phyloP scores from a whole-genome alignment of 768 basidiomycete genomes.

The Suillus clintonianus region DNA sequence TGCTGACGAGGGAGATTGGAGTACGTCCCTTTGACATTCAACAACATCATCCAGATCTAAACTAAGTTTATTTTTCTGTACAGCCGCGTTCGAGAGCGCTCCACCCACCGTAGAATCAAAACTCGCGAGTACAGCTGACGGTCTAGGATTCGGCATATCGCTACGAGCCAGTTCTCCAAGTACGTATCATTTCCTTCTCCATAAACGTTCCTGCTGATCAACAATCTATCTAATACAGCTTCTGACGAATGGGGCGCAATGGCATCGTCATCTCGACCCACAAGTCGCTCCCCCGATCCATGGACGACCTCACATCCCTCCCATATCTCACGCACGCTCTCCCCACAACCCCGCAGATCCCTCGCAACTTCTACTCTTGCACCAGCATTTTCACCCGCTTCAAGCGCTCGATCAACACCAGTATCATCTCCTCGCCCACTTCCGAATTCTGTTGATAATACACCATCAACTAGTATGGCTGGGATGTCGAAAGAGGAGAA shows the following conservation, averaged over 20 bases:
- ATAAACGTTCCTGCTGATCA: background rate
- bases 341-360: conserved; percentile 19
- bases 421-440: conserved; percentile 22
- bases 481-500: conserved; percentile 87
- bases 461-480: conserved; percentile 32
- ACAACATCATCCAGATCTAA: background rate
- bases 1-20: conserved; percentile 94
- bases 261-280: conserved; percentile 6
- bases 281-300: conserved; percentile 6
- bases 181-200: background rate
- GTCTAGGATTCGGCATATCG: conserved; percentile 27
- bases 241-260: conserved; percentile 26
- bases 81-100: conserved; percentile 77
- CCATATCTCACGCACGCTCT: conserved; percentile 16
- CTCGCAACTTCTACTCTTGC: conserved; percentile 4
- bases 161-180: background rate
- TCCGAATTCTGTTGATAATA: conserved; percentile 11
- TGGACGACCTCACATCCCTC: conserved; percentile 22
- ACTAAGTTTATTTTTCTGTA: background rate
- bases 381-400: conserved; percentile 13
- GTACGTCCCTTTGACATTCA: conserved; percentile 45
- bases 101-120: conserved; percentile 32
- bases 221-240: background rate
- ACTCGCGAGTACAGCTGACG: conserved; percentile 19
- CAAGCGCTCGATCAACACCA: conserved; percentile 25